Percentiles rank a stretch among this genome's conserved stretches.
Evolutionary conservation across 2,329 filamentous ascomycete genomes (phyloP).

Genomic region (Fusarium sp.): DNA sequence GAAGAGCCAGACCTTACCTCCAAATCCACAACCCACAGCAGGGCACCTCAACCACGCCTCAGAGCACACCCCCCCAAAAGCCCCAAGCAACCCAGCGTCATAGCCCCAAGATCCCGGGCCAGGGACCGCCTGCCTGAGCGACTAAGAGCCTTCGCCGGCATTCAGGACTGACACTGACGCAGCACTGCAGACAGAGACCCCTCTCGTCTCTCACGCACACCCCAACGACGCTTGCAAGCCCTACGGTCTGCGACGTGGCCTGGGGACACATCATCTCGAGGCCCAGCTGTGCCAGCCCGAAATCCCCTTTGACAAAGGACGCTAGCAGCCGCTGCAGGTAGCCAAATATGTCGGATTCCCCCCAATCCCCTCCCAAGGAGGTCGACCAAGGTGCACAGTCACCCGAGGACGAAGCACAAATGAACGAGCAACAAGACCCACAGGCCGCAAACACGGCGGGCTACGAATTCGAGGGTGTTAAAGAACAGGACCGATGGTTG

Average conservation of each 20-base stretch:
- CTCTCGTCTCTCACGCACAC: constrained; percentile 39
- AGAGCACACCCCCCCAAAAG: constrained; percentile 42
- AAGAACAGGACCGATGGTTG: constrained; percentile 99
- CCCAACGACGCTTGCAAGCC: constrained; percentile 63
- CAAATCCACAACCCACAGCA: constrained; percentile 30
- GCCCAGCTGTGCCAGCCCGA: constrained; percentile 68
- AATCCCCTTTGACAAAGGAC: constrained; percentile 67
- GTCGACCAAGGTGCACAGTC: constrained; percentile 94
- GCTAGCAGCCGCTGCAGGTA: constrained; percentile 74
- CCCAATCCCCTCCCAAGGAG: constrained; percentile 92
- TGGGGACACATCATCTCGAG: constrained; percentile 70
- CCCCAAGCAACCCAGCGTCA: constrained; percentile 51
- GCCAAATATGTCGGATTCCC: constrained; percentile 91
- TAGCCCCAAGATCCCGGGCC: constrained; percentile 59
- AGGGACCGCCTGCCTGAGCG: constrained; percentile 50
- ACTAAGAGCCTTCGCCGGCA: constrained; percentile 46
- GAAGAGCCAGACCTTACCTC: constrained; percentile 28
- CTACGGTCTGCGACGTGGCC: constrained; percentile 71
- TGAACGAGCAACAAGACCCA: constrained; percentile 87
- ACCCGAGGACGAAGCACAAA: constrained; percentile 92
- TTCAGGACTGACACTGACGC: constrained; percentile 67
- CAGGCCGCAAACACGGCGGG: constrained; percentile 76
- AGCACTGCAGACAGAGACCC: constrained; percentile 64
- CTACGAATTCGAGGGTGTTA: constrained; percentile 94
- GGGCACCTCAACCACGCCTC: constrained; percentile 36